Base-by-base conservation (phyloP, 208 protist species). In the Leishmania tarentolae region DNA sequence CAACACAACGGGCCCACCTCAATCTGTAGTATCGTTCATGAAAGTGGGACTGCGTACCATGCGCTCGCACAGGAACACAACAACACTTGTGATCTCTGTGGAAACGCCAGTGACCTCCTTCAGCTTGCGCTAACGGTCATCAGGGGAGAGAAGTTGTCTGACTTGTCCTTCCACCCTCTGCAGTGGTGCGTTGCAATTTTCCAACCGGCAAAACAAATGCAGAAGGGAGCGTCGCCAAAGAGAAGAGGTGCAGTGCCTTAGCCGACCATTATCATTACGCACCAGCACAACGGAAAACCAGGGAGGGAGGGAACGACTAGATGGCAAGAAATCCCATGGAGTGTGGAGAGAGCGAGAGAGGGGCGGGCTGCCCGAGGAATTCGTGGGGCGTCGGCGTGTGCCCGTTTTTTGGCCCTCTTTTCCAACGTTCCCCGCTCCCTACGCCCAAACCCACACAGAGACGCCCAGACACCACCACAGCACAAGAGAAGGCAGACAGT, bases 401-500 rank as follows among this genome's bases (percentile, higher is more conserved):
- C 31, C 31, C 3, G 31, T 63, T 31, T 17, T 19, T 31, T 17
- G 28, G 31, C 8, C 28, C 19, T 19, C 17, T 44, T 72, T 19
- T 31, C 35, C 19, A 2, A 31, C 40, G 13, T 15, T 24, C 68
- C 1, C 4, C 11, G 40, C 4, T 72, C 9, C 68, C 35, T 24
- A 1, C 0, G 4, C 21, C 4, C 40, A 11, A n/a, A n/a, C n/a
- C n/a, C 59, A 37, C 8, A 6, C 2, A 66, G 28, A 66, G n/a
- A 66, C 28, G 4, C 59, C 2, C 59, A 28, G 11, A 2, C 59
- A 15, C 50, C 50, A 53, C 21, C 11, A 59, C 63, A 84, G 50
- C 73, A 85, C 11, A 78, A 28, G 1, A 63, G 28, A 46, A 13
- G 69, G 76, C 35, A 21, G 28, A 79, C 37, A 73, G 40, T 40